A percentile compares a stretch with the other conserved stretches of the same genome.
These are phyloP conservation scores for Kwoniella dejecticola DNA, from an alignment of 768 basidiomycete species.

Conservation along the genomic window DNA sequence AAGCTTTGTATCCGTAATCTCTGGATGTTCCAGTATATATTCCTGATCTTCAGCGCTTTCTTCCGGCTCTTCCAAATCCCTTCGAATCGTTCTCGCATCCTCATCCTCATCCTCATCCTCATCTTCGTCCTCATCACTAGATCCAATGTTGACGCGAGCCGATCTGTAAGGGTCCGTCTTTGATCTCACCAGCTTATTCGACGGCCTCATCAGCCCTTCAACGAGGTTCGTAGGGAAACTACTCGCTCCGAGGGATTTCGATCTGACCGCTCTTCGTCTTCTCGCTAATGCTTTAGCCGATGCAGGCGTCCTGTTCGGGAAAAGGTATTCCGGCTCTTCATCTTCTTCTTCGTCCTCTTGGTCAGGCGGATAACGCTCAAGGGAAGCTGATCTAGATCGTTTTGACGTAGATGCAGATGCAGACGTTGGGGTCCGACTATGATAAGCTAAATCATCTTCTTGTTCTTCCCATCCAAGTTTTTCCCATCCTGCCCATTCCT, in stretches of 20 bases:
- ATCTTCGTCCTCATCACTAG: not conserved
- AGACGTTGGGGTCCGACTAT: not conserved
- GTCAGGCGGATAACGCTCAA: not conserved
- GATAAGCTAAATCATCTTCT: constrained; percentile 18
- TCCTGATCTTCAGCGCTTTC: constrained; percentile 11
- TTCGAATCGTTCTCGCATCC: constrained; percentile 1
- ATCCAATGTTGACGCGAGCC: not conserved
- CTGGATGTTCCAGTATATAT: constrained; percentile 20
- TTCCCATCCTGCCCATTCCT: constrained; percentile 56
- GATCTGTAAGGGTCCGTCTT: constrained; percentile 13
- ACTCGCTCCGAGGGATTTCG: constrained; percentile 25
- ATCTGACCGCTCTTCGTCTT: constrained; percentile 26
- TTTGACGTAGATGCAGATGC: constrained; percentile 1
- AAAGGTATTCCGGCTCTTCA: constrained; percentile 54
- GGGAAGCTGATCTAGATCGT: constrained; percentile 16
- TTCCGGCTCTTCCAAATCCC: not conserved
- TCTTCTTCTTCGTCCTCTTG: constrained; percentile 44
- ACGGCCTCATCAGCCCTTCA: not conserved
- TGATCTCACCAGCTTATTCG: not conserved
- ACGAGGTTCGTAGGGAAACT: constrained; percentile 7
- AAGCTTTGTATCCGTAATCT: constrained; percentile 27
- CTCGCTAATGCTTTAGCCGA: constrained; percentile 32
- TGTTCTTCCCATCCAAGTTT: constrained; percentile 53
- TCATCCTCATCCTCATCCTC: constrained; percentile 1
- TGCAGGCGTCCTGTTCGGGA: constrained; percentile 53